Conservation (phyloP, 805 yeast species). For the Candida hungchunana region DNA sequence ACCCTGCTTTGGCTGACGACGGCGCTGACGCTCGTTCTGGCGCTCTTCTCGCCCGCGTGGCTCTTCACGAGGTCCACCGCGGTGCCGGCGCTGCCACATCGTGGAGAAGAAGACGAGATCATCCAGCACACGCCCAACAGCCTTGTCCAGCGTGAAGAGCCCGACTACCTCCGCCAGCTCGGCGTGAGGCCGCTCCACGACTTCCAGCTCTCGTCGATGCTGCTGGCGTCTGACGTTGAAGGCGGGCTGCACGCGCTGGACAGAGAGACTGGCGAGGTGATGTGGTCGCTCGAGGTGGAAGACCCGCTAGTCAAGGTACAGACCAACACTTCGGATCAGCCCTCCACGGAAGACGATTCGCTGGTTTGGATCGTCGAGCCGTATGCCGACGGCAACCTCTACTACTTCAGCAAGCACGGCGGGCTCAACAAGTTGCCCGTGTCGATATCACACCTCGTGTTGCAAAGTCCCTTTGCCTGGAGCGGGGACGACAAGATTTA, state of each 20-base stretch:
- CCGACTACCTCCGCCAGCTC: slow-evolving; percentile 5
- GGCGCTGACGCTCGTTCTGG: slow-evolving; percentile 9
- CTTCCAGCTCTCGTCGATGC: slow-evolving; percentile 65
- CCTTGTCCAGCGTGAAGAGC: slow-evolving; percentile 5
- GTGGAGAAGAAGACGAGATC: not conserved
- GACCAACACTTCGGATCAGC: slow-evolving; percentile 18
- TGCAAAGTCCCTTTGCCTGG: slow-evolving; percentile 81
- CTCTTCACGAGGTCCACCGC: slow-evolving; percentile 1
- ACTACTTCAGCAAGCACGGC: slow-evolving; percentile 65
- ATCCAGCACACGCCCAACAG: slow-evolving; percentile 2
- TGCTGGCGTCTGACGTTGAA: slow-evolving; percentile 77
- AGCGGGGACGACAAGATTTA: slow-evolving; percentile 71
- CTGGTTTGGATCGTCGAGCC: slow-evolving; percentile 90
- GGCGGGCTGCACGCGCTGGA: slow-evolving; percentile 82
- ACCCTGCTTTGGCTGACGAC: slow-evolving; percentile 4
- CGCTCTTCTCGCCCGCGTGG: slow-evolving; percentile 10
- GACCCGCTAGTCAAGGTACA: slow-evolving; percentile 53
- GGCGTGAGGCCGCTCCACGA: slow-evolving; percentile 47
- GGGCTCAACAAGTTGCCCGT: slow-evolving; percentile 84
- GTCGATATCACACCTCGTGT: slow-evolving; percentile 68
- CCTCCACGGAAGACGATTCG: slow-evolving; percentile 25
- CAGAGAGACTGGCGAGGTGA: slow-evolving; percentile 64
- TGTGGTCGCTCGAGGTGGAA: slow-evolving; percentile 73
- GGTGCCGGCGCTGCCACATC: not conserved
- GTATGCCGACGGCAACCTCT: slow-evolving; percentile 74